phyloP scores from a whole-genome alignment of 176 grass and related monocot genomes.

The Oryza officinalis region DNA sequence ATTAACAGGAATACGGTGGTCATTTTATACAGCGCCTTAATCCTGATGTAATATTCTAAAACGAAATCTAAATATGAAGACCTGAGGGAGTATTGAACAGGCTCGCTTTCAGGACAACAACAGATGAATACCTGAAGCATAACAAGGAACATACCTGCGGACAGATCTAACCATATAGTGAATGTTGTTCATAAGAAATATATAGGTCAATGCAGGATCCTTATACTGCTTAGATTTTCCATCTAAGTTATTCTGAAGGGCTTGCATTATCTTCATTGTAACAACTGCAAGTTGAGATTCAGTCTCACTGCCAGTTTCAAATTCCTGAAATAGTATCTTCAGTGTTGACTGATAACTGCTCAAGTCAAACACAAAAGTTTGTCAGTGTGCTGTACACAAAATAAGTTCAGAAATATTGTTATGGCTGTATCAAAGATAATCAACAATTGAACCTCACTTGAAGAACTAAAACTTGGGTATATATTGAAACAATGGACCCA shows the following conservation, averaged over 20 bases:
- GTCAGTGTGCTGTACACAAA: conserved; percentile 21
- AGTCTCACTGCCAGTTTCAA: conserved; percentile 51
- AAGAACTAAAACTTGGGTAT: conserved; percentile 9
- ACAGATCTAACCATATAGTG: conserved; percentile 82
- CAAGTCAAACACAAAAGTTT: conserved; percentile 20
- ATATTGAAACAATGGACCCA: background rate
- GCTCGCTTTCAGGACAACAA: background rate
- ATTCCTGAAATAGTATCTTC: conserved; percentile 72
- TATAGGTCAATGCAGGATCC: conserved; percentile 68
- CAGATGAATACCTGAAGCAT: conserved; percentile 20
- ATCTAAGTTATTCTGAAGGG: conserved; percentile 83
- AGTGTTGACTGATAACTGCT: conserved; percentile 75
- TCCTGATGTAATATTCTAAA: background rate
- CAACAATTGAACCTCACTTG: conserved; percentile 18
- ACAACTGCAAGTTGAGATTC: conserved; percentile 70
- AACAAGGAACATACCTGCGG: conserved; percentile 54
- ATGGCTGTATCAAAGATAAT: background rate
- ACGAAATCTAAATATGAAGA: background rate
- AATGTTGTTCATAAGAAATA: conserved; percentile 97
- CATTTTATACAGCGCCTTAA: background rate
- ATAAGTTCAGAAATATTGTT: background rate
- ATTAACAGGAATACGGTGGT: background rate
- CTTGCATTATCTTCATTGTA: conserved; percentile 74
- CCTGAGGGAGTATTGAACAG: background rate
- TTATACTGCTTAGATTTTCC: conserved; percentile 83